Evolutionary conservation across 1,284 basidiomycete genomes (phyloP).

Genomic region (Fomitopsis pinicola): DNA sequence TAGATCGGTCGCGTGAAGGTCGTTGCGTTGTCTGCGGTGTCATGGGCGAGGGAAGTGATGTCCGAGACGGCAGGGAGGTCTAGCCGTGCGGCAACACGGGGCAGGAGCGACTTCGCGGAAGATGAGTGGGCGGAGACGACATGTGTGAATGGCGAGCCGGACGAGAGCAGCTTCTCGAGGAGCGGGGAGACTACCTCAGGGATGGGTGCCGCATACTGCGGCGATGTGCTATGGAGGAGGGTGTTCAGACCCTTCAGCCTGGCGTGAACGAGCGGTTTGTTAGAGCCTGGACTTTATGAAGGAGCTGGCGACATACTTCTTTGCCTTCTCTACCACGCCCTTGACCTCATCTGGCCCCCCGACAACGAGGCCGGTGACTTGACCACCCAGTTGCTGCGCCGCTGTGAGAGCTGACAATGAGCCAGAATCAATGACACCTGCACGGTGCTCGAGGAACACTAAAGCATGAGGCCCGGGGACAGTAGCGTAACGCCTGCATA

Average conservation of each 20-base stretch:
- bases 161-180: conserved; percentile 35
- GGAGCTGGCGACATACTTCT: conserved; percentile 55
- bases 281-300: neutral
- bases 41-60: conserved; percentile 80
- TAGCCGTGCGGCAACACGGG: conserved; percentile 86
- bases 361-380: conserved; percentile 86
- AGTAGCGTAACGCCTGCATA: conserved; percentile 52
- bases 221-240: conserved; percentile 38
- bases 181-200: conserved; percentile 42
- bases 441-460: conserved; percentile 85
- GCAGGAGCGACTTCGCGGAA: conserved; percentile 72
- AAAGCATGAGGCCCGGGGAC: conserved; percentile 64
- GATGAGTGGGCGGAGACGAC: conserved; percentile 81
- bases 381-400: conserved; percentile 79
- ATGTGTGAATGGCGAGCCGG: conserved; percentile 70
- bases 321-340: conserved; percentile 68
- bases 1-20: conserved; percentile 95
- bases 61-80: conserved; percentile 89
- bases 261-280: neutral
- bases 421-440: conserved; percentile 78
- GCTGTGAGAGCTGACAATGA: conserved; percentile 91
- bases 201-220: conserved; percentile 44
- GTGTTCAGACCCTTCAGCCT: conserved; percentile 45
- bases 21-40: conserved; percentile 64
- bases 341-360: conserved; percentile 74